These are phyloP conservation scores for Lindgomyces ingoldianus DNA, from an alignment of 495 filamentous ascomycete species.

Conservation along the genomic window DNA sequence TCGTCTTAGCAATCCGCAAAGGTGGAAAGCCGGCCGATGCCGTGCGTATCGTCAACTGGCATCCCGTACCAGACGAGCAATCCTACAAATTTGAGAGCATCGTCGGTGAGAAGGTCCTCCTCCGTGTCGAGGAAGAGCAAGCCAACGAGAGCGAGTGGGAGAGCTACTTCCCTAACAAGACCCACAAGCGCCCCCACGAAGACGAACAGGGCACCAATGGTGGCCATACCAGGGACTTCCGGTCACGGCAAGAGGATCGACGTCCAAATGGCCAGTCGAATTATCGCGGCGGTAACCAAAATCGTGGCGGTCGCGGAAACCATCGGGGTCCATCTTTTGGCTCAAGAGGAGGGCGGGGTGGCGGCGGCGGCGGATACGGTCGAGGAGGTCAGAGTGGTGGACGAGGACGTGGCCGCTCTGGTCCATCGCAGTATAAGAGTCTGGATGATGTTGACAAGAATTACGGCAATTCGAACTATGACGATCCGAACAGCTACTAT, in stretches of 20 bases:
- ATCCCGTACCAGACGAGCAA: constrained; percentile 67
- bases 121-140: constrained; percentile 75
- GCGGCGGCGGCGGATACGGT: constrained; percentile 19
- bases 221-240: constrained; percentile 1
- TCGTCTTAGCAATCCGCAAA: constrained; percentile 52
- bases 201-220: constrained; percentile 49
- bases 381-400: constrained; percentile 21
- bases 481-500: constrained; percentile 31
- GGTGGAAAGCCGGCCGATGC: constrained; percentile 78
- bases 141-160: constrained; percentile 59
- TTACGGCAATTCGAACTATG: constrained; percentile 31
- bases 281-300: constrained; percentile 31
- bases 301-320: constrained; percentile 20
- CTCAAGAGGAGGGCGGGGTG: constrained; percentile 23
- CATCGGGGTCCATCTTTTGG: constrained; percentile 11
- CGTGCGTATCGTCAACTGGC: constrained; percentile 80
- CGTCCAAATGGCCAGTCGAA: constrained; percentile 7
- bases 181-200: constrained; percentile 53
- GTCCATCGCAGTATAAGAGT: constrained; percentile 31
- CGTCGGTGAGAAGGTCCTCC: constrained; percentile 81
- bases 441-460: constrained; percentile 34
- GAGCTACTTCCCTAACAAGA: constrained; percentile 56
- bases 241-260: constrained; percentile 12
- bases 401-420: constrained; percentile 27
- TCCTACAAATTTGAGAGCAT: constrained; percentile 71